Evolutionary conservation across 768 basidiomycete genomes (phyloP), one percentile per base, ranked within the genome.

Genomic region (Kockovaella imperatae): DNA sequence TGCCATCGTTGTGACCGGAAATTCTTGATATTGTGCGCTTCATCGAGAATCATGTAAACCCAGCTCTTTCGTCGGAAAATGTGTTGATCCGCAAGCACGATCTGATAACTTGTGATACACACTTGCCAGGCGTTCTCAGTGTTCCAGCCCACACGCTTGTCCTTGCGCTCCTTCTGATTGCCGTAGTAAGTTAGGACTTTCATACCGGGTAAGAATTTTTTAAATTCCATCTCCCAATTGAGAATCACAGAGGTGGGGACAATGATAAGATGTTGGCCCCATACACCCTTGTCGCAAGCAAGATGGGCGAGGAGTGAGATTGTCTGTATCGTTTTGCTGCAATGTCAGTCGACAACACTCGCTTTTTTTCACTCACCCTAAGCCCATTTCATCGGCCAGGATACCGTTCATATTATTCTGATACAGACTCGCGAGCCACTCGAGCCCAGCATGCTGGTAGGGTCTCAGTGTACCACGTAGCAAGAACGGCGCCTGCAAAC

Each of bases 1-100:
- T 87, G 87, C 89, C 90, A 95, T 30, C 90, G 79, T 67, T 95
- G 87, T 0, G 86, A 87, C 64, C 83, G 82, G 75, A 91, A 93
- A 69, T 95, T 95, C 74, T 91, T 91, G 80, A 95, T 90, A 81
- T 91, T 93, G 65, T 95, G 89, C 5, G 89, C 90, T 71, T 95
- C 89, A 66, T 95, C 89, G 4, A 95, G 80, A 46, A 95, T 81
- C 84, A 95, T 86, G 61, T 95, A 95, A 65, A 89, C 87, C 90
- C 90, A 93, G 41, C 79, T 75, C 73, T 88, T 91, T 35, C 90
- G 81, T 70, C 87, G 87, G 75, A 93, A 89, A 15, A 90, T 84
- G 60, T 86, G 81, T 44, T 86, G 83, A 66, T 95, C 89, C 31
- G 85, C 81, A 62, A 86, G 83, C n/a, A 87, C 89, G 23, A 93